Evolutionary conservation across 2,329 filamentous ascomycete genomes (phyloP).

Genomic region (Alternaria infectoria): DNA sequence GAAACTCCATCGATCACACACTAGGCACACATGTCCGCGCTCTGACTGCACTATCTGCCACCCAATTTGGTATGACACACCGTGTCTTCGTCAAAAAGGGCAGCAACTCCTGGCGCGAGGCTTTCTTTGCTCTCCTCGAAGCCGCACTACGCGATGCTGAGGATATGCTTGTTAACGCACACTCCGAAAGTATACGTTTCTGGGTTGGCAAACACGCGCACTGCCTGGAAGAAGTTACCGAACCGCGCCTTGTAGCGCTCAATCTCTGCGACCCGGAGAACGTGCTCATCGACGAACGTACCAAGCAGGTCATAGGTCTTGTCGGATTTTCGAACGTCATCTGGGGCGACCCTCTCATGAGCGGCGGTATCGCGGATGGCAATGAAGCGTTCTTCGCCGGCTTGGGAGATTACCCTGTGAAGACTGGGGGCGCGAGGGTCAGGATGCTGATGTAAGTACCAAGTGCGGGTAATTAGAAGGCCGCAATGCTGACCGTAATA

Average conservation of each 20-base stretch:
- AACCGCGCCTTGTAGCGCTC: conserved; percentile 59
- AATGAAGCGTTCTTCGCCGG: conserved; percentile 53
- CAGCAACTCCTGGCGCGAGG: conserved; percentile 59
- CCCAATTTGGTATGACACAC: conserved; percentile 59
- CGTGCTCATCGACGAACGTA: conserved; percentile 58
- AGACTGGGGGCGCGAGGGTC: conserved; percentile 38
- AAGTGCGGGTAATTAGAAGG: neutral
- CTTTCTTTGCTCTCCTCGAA: conserved; percentile 61
- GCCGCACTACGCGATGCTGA: conserved; percentile 62
- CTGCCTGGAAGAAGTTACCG: conserved; percentile 57
- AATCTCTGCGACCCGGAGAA: conserved; percentile 58
- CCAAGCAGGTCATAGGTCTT: conserved; percentile 57
- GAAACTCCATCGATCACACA: conserved; percentile 48
- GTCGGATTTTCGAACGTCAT: conserved; percentile 61
- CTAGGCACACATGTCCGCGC: conserved; percentile 50
- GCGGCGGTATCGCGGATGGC: conserved; percentile 51
- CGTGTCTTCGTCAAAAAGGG: conserved; percentile 56
- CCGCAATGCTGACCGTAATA: conserved; percentile 27
- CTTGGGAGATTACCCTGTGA: conserved; percentile 47
- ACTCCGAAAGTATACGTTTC: conserved; percentile 61
- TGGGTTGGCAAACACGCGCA: conserved; percentile 54
- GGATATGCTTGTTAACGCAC: conserved; percentile 63
- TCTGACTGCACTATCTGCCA: conserved; percentile 55
- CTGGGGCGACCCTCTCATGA: conserved; percentile 64
- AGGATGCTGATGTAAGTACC: conserved; percentile 52